Conservation (phyloP, 2,329 filamentous ascomycete species). For the Daldinia eschscholtzii region DNA sequence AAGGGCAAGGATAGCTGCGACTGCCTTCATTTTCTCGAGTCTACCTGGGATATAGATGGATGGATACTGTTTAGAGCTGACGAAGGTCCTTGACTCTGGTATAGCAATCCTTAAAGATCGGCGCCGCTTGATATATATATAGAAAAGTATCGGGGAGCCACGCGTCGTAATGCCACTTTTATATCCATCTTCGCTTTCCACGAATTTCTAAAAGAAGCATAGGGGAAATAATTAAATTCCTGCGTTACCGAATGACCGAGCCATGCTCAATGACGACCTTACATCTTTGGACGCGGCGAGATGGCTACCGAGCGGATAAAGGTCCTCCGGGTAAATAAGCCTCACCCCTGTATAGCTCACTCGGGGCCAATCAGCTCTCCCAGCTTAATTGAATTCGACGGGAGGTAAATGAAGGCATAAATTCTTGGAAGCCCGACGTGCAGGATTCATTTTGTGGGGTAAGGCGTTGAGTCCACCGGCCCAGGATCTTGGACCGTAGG, state of each 20-base stretch:
- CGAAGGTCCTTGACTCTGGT: background rate
- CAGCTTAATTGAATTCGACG: constrained; percentile 20
- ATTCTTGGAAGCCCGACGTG: constrained; percentile 8
- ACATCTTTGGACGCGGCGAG: constrained; percentile 35
- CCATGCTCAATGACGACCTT: constrained; percentile 36
- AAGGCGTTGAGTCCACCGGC: constrained; percentile 10
- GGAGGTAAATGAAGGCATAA: constrained; percentile 13
- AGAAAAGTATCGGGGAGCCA: background rate
- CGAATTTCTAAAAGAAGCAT: constrained; percentile 17
- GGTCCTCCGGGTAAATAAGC: constrained; percentile 33
- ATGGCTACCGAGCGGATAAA: constrained; percentile 44
- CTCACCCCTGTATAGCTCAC: constrained; percentile 5
- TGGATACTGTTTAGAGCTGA: background rate
- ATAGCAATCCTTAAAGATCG: constrained; percentile 2
- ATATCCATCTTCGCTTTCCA: constrained; percentile 20
- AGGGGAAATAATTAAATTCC: constrained; percentile 19
- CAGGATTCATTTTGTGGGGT: constrained; percentile 20
- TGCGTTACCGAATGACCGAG: constrained; percentile 17
- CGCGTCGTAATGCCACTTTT: constrained; percentile 8
- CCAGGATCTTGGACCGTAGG: constrained; percentile 9
- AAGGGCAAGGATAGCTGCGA: constrained; percentile 46
- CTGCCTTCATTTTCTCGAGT: constrained; percentile 45
- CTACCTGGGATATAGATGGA: background rate
- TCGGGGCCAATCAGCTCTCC: constrained; percentile 22
- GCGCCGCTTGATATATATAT: constrained; percentile 15